Base-by-base conservation (phyloP, 1,284 basidiomycete species). In the Sanghuangporus sanghuang region DNA sequence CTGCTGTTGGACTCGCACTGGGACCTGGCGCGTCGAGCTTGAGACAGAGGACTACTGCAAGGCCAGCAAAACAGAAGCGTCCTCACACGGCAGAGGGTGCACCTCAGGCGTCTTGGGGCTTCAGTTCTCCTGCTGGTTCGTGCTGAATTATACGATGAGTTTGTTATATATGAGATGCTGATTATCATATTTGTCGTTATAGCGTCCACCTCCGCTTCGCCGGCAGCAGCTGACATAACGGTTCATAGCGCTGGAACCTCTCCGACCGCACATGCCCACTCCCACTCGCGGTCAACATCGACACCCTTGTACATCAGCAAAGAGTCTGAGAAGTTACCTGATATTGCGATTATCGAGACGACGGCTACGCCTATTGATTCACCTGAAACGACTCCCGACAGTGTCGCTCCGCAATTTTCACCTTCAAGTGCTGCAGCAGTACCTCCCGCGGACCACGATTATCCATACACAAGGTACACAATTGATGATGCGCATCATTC, bases 281-380 rank as follows among this genome's bases (percentile, higher is more conserved):
- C 61, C n/a, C 39, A 61, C 36, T 50, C 49, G 5, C 48, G 46
- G 23, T 57, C 62, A 16, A 58, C 46, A 7, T 57, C 48, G 16
- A 50, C 42, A 5, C 54, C 55, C 9, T 14, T 64, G 18, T 56
- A 60, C 21, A 14, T 55, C 32, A 21, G 39, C 14, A 38, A 42
- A 44, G 61, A 57, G 18, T 36, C 58, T 8, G 38, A 23, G 16
- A 27, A 44, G 36, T 32, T 49, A 9, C 67, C 68, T 32, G 74
- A 75, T 42, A 74, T 77, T 44, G 71, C 66, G 12, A 52, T 72
- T 6, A 74, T 71, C 64, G 73, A 76, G 63, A 73, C 73, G 6
- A 54, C 49, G 8, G 65, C 68, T 44, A 64, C 65, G 49, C 65
- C 49, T 16, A 58, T 63, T n/a, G 65, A 63, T 18, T 63, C 65